Conservation (phyloP, 805 yeast genomes). For the Candida piceae region DNA sequence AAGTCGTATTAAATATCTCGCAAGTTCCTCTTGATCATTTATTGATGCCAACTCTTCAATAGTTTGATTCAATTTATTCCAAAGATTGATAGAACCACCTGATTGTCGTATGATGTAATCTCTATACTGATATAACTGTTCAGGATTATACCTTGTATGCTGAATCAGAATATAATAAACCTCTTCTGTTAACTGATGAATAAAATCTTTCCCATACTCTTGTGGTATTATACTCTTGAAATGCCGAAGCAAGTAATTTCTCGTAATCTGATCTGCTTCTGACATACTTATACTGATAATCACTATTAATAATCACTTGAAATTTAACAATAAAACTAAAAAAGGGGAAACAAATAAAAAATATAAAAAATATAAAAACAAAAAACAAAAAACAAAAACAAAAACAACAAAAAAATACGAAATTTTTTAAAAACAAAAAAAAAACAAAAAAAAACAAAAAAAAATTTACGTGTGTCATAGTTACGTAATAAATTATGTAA, state of each 20-base stretch:
- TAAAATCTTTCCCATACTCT: slow-evolving; percentile 10
- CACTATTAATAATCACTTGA: neutral
- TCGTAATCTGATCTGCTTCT: slow-evolving; percentile 19
- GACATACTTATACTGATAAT: neutral
- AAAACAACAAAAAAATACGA: too few species aligned
- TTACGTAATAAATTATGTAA: too few species aligned
- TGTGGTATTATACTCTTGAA: slow-evolving; percentile 12
- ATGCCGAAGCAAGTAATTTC: slow-evolving; percentile 18
- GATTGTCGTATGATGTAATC: slow-evolving; percentile 5
- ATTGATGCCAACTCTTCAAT: slow-evolving; percentile 16
- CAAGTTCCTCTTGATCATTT: slow-evolving; percentile 13
- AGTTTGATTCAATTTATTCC: slow-evolving; percentile 18
- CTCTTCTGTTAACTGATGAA: slow-evolving; percentile 9
- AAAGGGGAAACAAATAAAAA: too few species aligned
- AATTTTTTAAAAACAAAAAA: too few species aligned
- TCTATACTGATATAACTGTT: slow-evolving; percentile 7
- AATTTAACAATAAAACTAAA: neutral
- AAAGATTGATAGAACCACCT: slow-evolving; percentile 5
- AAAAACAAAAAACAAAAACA: too few species aligned
- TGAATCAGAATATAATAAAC: slow-evolving; percentile 5
- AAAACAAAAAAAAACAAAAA: too few species aligned
- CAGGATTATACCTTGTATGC: slow-evolving; percentile 1
- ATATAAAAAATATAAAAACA: too few species aligned
- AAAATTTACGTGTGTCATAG: too few species aligned
- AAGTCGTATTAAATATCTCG: slow-evolving; percentile 17